Evolutionary conservation across 306 rosid genomes (phyloP), one percentile per base, ranked within the genome.

Genomic region (Lablab purpureus): DNA sequence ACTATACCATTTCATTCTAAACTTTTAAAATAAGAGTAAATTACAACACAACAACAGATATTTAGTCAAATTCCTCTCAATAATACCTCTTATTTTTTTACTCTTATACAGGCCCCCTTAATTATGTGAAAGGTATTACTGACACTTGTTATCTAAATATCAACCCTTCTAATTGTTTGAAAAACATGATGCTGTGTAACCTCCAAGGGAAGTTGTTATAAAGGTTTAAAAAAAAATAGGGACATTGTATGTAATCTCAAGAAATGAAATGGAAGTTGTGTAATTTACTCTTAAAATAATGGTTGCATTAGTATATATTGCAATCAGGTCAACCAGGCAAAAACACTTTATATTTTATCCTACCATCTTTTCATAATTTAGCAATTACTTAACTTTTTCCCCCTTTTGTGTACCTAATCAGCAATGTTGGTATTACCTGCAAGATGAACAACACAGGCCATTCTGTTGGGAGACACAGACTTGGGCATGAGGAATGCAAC

Each of bases 371-470:
- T 27, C 77, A 70, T 32, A 25, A 28, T 40, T 41, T 59, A 36
- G 18, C 68, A 55, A 30, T 47, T 15, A 12, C 9, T 41, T 30
- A 47, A 75, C 73, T 68, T 13, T 60, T 68, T 43, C 3, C 15
- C 41, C 41, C 30, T 13, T 68, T 41, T 19, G 46, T 45, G 50
- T 21, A n/a, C 55, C 76, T 12, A 32, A 71, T 56, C 23, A 55
- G 46, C 21, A 75, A 67, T 12, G 17, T 43, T 43, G 49, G 3
- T 3, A 0, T 34, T 89, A 94, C 99, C 98, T 85, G 99, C 99
- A 79, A 95, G 95, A 85, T 92, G 99, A 88, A 95, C 87, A 17
- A 95, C 97, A 59, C 99, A 95, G 4, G 98, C 88, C 98, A 95
- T 88, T 71, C 71, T 87, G 66, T 85, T 88, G 6, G 92, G 86